Percentiles rank a stretch among this genome's conserved stretches.
Conservation (phyloP, 345 rosid genomes). For the Linum tenue region DNA sequence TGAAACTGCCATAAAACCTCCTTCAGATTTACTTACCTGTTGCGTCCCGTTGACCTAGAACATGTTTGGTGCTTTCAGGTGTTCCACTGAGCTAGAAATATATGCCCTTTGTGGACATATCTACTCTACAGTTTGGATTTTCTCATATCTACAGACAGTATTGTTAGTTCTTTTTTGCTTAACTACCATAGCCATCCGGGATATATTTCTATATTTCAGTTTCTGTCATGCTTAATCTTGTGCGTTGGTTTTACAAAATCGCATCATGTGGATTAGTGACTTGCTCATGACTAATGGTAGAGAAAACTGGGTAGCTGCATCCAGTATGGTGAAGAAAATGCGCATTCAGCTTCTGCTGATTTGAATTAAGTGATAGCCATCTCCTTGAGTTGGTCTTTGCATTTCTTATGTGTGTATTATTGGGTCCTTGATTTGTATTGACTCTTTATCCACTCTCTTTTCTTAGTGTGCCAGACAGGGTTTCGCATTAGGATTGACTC, state of each 20-base stretch:
- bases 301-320: background rate
- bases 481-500: conserved; percentile 79
- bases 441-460: background rate
- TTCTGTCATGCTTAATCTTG: too few relatives aligned
- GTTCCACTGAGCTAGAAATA: too few relatives aligned
- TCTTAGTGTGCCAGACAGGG: conserved; percentile 94
- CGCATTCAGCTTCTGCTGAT: background rate
- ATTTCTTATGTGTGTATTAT: background rate
- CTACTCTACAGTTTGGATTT: too few relatives aligned
- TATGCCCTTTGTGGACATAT: too few relatives aligned
- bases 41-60: too few relatives aligned
- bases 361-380: background rate
- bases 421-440: background rate
- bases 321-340: background rate
- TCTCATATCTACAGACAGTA: too few relatives aligned
- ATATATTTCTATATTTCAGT: too few relatives aligned
- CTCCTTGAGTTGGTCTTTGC: background rate
- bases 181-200: too few relatives aligned
- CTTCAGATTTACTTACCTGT: too few relatives aligned
- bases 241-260: background rate
- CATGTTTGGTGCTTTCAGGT: too few relatives aligned
- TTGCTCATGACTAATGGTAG: background rate
- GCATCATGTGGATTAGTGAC: background rate
- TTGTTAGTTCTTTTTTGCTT: background rate
- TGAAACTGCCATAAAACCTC: too few relatives aligned